phyloP scores from a whole-genome alignment of 495 filamentous ascomycete genomes.

The Tuber aestivum region DNA sequence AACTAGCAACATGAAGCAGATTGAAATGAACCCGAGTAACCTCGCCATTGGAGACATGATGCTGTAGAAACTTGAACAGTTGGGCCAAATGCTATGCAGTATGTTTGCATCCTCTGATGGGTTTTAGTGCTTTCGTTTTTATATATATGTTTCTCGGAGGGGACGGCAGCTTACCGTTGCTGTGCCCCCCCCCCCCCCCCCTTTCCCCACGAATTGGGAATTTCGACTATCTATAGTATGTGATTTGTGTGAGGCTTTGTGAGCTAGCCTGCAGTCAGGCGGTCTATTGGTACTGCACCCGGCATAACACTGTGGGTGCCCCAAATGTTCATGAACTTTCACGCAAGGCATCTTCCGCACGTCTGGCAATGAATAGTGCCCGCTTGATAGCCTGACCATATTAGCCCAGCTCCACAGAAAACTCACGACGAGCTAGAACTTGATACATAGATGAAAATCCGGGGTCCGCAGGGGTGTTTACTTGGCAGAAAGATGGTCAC shows the following conservation, averaged over 20 bases:
- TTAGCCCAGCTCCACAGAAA: background rate
- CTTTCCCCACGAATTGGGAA: background rate
- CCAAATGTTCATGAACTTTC: background rate
- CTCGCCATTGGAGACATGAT: background rate
- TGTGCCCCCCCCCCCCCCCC: background rate
- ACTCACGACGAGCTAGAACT: background rate
- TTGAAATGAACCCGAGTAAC: background rate
- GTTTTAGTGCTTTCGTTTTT: background rate
- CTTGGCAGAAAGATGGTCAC: background rate
- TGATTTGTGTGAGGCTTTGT: background rate
- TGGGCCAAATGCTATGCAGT: background rate
- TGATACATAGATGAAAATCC: background rate
- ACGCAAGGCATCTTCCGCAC: background rate
- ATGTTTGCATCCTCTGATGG: background rate
- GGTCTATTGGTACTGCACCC: background rate
- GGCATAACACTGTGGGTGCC: background rate
- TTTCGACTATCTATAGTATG: background rate
- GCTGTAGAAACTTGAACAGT: background rate
- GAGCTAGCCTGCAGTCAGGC: background rate
- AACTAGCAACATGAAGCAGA: background rate
- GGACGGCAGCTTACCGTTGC: background rate
- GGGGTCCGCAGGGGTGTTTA: background rate
- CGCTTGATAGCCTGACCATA: background rate
- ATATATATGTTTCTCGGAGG: background rate
- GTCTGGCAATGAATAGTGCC: background rate